Base-by-base conservation (phyloP, 2,329 filamentous ascomycete genomes). In the Fusarium pininemorale region DNA sequence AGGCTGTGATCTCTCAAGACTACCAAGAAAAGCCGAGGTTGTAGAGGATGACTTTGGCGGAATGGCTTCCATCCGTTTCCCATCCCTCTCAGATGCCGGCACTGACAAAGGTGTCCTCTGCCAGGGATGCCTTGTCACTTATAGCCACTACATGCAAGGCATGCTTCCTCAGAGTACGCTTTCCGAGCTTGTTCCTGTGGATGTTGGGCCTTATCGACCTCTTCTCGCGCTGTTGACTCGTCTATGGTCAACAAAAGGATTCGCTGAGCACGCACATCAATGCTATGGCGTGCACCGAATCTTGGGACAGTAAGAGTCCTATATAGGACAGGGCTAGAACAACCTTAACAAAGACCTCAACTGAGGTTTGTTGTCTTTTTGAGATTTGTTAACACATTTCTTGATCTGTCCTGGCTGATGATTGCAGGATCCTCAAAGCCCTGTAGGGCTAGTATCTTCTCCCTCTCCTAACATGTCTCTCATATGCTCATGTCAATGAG, bases 41-140 rank as follows among this genome's bases (percentile, higher is more conserved):
- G 67, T 63, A 24, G 67, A 69, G 42, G 77, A 80, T 45, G 61
- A 71, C 35, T 80, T 75, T 62, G 72, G 67, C 28, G 73, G 78
- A 38, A 74, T 78, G 68, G 76, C 78, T 13, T 74, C 71, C 13
- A 73, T 80, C n/a, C 74, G 73, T 35, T 73, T 79, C 45, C 78
- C 78, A n/a, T 76, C 51, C 28, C 50, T 80, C 24, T 63, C 69
- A n/a, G 68, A 66, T 10, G 38, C 56, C 18, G 67, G 66, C 20
- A 32, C 50, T 32, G 75, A 79, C 53, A 61, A 56, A 15, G 78
- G 78, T 32, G 45, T 66, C 24, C 18, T 78, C 35, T 80, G 79
- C 47, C 70, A 69, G 30, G 78, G 79, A 10, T 80, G 74, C 61
- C 55, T 70, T 15, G 54, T 77, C 58, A 72, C 73, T 14, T 69